phyloP scores from a whole-genome alignment of 1,139 yeast genomes.

The Eremothecium cymbalariae region DNA sequence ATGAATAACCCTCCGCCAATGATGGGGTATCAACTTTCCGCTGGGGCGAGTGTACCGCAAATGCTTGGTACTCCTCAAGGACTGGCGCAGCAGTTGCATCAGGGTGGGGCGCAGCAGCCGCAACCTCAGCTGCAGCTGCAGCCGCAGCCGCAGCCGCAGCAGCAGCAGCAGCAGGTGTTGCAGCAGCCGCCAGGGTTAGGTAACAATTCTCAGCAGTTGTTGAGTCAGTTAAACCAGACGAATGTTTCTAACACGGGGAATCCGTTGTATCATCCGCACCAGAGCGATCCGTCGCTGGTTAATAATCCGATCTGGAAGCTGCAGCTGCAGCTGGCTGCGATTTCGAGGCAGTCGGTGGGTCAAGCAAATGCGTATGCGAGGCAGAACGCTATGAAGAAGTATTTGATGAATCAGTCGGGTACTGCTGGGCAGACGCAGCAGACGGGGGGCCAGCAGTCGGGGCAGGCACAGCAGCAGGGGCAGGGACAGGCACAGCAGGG shows the following conservation, averaged over 20 bases:
- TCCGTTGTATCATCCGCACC: constrained; percentile 38
- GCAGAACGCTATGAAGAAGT: constrained; percentile 68
- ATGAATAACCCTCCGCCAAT: constrained; percentile 18
- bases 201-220: constrained; percentile 12
- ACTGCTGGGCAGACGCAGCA: constrained; percentile 32
- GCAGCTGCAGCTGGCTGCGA: constrained; percentile 70
- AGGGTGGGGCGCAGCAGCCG: constrained; percentile 12
- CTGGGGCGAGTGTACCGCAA: constrained; percentile 13
- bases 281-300: constrained; percentile 37
- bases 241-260: constrained; percentile 27
- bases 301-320: constrained; percentile 74
- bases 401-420: constrained; percentile 35
- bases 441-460: not conserved
- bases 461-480: constrained; percentile 27
- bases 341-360: constrained; percentile 60
- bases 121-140: constrained; percentile 10
- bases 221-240: constrained; percentile 12
- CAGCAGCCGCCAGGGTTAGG: constrained; percentile 18
- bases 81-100: constrained; percentile 15
- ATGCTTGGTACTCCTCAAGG: constrained; percentile 15
- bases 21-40: constrained; percentile 15
- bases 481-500: constrained; percentile 43
- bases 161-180: constrained; percentile 10
- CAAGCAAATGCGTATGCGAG: constrained; percentile 86
- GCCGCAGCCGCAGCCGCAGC: no score